Evolutionary conservation across 1,284 basidiomycete genomes (phyloP), one percentile per base, ranked within the genome.

Genomic region (Inonotus obliquus): DNA sequence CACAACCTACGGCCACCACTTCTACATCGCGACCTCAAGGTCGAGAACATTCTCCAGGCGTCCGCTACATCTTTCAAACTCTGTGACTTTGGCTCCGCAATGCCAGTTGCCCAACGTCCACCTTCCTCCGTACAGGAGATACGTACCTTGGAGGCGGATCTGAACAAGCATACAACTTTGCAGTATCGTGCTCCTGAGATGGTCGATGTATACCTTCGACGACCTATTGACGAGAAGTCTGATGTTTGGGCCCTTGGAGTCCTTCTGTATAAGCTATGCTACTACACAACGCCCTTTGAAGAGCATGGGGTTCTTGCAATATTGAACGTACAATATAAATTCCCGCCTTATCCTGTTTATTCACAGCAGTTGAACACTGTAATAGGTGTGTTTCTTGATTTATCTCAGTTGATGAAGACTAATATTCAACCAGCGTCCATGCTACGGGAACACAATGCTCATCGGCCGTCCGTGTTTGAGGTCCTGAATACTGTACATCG

Each of bases 261-360:
- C 21, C 73, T 92, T 17, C 78, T 92, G 10, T 92, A 92, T 78
- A 92, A 92, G 74, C 79, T 84, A 6, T 99, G 97, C 76, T 99
- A 98, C 76, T 99, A 99, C 75, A 99, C 96, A 0, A 99, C 97
- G 0, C 97, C 97, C 0, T 98, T 98, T 67, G 97, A 95, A 76
- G 96, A 96, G 69, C 94, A 97, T 67, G 96, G 96, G 0, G 92
- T 95, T 0, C 77, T 99, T 54, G 97, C 97, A 0, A 99, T 99
- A 65, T 81, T 98, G 64, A 97, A 98, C 69, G 96, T 95, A 32
- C 94, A 96, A 71, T 99, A 98, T 75, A 90, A 89, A 69, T 93
- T 94, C 63, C 95, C 95, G 3, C 85, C 92, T 38, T 96, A 94
- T 73, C 97, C 97, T 0, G 83, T 91, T 2, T 99, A 99, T 73